Conservation (phyloP, 768 basidiomycete genomes). For the Chalciporus chontae region DNA sequence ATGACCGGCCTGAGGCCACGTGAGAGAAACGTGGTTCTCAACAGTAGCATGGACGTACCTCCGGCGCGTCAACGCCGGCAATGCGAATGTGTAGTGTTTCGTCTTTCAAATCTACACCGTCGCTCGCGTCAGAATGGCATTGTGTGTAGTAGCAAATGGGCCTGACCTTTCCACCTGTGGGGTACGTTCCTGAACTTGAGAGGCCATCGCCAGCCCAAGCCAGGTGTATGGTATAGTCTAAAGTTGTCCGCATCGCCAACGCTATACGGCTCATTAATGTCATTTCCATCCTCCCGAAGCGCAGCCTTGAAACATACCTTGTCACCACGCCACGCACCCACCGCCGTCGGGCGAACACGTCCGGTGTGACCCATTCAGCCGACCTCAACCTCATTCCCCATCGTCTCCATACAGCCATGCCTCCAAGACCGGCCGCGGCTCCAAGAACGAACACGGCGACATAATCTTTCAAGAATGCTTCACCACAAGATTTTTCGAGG, state of each 20-base stretch:
- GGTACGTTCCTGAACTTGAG: slow-evolving; percentile 69
- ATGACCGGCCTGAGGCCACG: slow-evolving; percentile 58
- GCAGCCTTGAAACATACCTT: slow-evolving; percentile 43
- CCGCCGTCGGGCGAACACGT: slow-evolving; percentile 50
- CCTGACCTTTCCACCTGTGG: slow-evolving; percentile 48
- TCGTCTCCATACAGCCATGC: slow-evolving; percentile 39
- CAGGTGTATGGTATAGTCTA: slow-evolving; percentile 78
- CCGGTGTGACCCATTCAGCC: slow-evolving; percentile 67
- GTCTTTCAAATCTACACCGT: slow-evolving; percentile 59
- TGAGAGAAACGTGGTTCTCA: neutral
- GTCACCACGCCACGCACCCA: slow-evolving; percentile 84
- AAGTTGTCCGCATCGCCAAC: slow-evolving; percentile 91
- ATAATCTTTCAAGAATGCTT: neutral
- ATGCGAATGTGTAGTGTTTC: slow-evolving; percentile 86
- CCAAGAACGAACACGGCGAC: slow-evolving; percentile 16
- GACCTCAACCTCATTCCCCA: slow-evolving; percentile 59
- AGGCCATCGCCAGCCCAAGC: slow-evolving; percentile 71
- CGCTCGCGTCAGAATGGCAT: neutral
- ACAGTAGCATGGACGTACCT: slow-evolving; percentile 44
- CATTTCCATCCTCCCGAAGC: neutral
- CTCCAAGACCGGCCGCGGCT: slow-evolving; percentile 6
- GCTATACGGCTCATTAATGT: slow-evolving; percentile 34
- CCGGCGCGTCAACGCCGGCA: slow-evolving; percentile 91
- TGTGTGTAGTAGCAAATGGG: neutral
- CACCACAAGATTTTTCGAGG: too few relatives aligned